phyloP scores from a whole-genome alignment of 768 basidiomycete genomes.

The Udeniomyces megalosporus region DNA sequence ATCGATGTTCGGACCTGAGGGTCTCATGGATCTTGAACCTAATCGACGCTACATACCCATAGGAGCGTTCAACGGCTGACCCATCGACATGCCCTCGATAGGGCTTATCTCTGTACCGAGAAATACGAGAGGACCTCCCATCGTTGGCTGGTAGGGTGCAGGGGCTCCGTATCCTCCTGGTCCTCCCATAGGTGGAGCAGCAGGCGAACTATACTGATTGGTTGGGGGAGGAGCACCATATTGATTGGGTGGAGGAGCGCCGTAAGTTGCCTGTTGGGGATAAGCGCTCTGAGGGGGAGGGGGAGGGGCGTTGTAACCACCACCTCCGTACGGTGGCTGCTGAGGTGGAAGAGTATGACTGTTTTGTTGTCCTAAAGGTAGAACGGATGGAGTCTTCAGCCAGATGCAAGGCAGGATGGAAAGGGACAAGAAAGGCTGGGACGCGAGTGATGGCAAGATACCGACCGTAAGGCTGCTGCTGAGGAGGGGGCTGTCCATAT shows the following conservation, averaged over 20 bases:
- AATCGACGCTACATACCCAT: background rate
- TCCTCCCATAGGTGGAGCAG: background rate
- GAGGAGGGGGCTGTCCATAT: too few species aligned
- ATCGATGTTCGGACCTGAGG: too few species aligned
- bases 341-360: background rate
- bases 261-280: background rate
- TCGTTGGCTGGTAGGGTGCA: background rate
- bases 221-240: slow-evolving; percentile 3
- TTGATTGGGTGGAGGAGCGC: background rate
- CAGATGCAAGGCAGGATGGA: background rate
- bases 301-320: background rate
- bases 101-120: background rate
- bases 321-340: background rate
- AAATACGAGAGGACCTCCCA: background rate
- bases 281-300: background rate
- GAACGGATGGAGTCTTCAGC: background rate
- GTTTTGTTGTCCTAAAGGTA: background rate
- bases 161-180: background rate
- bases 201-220: background rate
- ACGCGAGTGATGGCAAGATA: too few species aligned
- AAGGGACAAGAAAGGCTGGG: background rate
- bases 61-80: background rate
- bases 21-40: background rate
- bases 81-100: slow-evolving; percentile 9
- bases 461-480: background rate